Conservation (phyloP, 1,284 basidiomycete species). For the Ganoderma lucidum region DNA sequence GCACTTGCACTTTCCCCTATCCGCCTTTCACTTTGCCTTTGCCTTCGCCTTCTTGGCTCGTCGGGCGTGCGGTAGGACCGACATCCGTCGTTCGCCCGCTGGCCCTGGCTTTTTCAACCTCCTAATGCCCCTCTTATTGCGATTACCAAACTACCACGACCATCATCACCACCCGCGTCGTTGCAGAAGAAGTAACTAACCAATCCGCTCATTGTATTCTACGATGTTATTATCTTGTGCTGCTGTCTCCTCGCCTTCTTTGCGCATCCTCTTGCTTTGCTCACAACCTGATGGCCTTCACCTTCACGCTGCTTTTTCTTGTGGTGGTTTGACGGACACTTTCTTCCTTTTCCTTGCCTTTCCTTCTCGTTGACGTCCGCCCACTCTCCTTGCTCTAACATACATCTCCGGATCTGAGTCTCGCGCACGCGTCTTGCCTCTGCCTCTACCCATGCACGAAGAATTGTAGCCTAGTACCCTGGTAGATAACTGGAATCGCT, state of each 20-base stretch:
- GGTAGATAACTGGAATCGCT: constrained; percentile 37
- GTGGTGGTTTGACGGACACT: neutral
- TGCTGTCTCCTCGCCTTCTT: constrained; percentile 15
- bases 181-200: constrained; percentile 19
- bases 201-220: constrained; percentile 22
- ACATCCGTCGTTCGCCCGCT: neutral
- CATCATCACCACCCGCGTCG: constrained; percentile 7
- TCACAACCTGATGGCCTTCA: neutral
- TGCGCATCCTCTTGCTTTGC: constrained; percentile 2
- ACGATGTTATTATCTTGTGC: constrained; percentile 18
- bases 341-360: neutral
- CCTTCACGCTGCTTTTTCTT: neutral
- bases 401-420: neutral
- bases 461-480: constrained; percentile 40
- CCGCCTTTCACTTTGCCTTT: neutral
- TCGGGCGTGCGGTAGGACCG: neutral
- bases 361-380: neutral
- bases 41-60: neutral
- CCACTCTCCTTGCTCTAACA: constrained; percentile 11
- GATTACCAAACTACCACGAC: neutral
- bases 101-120: neutral
- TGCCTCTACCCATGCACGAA: neutral
- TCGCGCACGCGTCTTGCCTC: constrained; percentile 8
- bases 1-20: constrained; percentile 7
- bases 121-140: neutral